Evolutionary conservation across 148 eudicot genomes (phyloP).

Genomic region (Mesembryanthemum crystallinum): DNA sequence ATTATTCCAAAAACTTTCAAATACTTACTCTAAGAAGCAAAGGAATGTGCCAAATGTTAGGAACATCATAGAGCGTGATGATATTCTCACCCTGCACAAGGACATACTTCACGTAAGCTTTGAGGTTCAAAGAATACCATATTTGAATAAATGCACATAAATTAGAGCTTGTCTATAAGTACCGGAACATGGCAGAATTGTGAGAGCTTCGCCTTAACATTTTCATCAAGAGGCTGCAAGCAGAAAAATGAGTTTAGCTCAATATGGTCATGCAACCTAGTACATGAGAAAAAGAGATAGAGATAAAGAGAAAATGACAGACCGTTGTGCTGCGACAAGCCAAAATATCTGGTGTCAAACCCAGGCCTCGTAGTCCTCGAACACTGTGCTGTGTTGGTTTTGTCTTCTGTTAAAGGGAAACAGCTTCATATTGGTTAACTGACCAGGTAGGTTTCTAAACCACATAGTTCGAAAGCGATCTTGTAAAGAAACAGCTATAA

Average conservation of each 20-base stretch:
- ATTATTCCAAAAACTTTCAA: neutral
- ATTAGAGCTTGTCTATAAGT: conserved; percentile 14
- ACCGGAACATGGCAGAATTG: conserved; percentile 97
- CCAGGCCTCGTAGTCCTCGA: conserved; percentile 82
- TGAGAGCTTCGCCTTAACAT: conserved; percentile 76
- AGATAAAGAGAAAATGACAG: conserved; percentile 27
- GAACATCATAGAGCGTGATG: conserved; percentile 75
- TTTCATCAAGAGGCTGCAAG: conserved; percentile 72
- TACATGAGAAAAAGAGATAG: neutral
- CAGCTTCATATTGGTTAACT: conserved; percentile 11
- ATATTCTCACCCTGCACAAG: conserved; percentile 62
- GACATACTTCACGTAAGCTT: conserved; percentile 9
- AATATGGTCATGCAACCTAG: neutral
- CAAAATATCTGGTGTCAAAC: conserved; percentile 77
- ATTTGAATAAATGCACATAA: neutral
- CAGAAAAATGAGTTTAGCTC: conserved; percentile 14
- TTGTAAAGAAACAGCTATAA: neutral
- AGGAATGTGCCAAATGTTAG: conserved; percentile 97
- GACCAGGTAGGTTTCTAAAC: conserved; percentile 5
- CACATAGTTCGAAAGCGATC: neutral
- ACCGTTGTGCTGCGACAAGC: conserved; percentile 96
- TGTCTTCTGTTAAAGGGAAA: conserved; percentile 61
- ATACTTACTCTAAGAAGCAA: conserved; percentile 75
- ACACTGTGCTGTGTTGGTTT: conserved; percentile 99
- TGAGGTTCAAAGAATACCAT: neutral